Base-by-base conservation (phyloP, 495 filamentous ascomycete genomes). In the Aspergillus diversus region DNA sequence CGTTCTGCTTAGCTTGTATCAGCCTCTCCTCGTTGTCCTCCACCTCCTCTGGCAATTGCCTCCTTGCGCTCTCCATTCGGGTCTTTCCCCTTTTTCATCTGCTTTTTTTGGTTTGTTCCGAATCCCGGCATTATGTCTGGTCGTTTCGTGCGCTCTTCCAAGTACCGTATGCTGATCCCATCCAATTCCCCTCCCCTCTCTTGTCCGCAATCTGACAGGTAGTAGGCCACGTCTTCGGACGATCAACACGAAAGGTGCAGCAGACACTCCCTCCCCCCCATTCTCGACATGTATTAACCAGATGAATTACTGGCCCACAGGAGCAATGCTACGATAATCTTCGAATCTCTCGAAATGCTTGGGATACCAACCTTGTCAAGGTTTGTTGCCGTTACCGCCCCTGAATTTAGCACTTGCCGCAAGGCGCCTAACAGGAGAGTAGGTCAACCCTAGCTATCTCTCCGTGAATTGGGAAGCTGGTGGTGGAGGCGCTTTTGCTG, bases 311-410 rank as follows among this genome's bases (percentile, higher is more conserved):
- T 51, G 59, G 58, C 55, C 52, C 61, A 42, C 67, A 91, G 86
- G 89, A 92, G 72, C 86, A 89, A 91, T 97, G 92, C 82, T 98
- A 97, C 76, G 96, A 99, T 81, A 98, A 98, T 75, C 83, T 98
- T 68, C 85, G 86, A 63, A 90, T 99, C 75, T 97, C 94, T 63
- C 88, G 87, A 76, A 99, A 99, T 87, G 94, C 96, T 57, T 99
- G 95, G 94, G 95, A 99, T 77, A 97, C 92, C 75, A 99, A 99
- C 78, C 83, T 99, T 57, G 83, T 98, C 77, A 98, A 98, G 86
- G 93, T 95, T 66, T 65, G 83, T 64, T 39, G 8, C 52, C 53
- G 42, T 39, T 33, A 54, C 50, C 64, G 63, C 74, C 74, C 73
- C 71, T 77, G 61, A 73, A 27, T 67, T 62, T 50, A 56, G 55